These are phyloP conservation scores for Spiromastix sp. DNA, from an alignment of 2,329 filamentous ascomycete species.

Conservation along the genomic window DNA sequence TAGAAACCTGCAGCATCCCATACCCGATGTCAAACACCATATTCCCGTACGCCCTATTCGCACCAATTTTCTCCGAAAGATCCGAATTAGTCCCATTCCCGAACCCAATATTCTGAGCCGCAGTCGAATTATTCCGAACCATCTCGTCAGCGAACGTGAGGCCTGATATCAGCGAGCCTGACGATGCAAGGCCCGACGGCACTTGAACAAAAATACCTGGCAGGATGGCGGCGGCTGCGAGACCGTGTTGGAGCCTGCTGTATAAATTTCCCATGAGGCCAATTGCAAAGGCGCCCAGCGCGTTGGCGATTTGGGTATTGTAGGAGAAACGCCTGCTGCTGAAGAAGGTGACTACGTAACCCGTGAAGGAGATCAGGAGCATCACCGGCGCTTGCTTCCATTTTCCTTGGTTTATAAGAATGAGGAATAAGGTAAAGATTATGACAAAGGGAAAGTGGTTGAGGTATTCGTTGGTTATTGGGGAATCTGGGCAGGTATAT, in stretches of 20 bases:
- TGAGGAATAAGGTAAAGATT: conserved; percentile 61
- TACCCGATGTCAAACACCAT: conserved; percentile 35
- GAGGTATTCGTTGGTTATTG: conserved; percentile 35
- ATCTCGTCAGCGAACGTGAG: conserved; percentile 49
- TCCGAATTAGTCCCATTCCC: background rate
- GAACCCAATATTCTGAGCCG: background rate
- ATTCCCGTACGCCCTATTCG: conserved; percentile 22
- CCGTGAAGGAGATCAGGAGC: conserved; percentile 61
- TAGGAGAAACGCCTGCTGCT: conserved; percentile 54
- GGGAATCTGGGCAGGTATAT: conserved; percentile 37
- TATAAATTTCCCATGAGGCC: conserved; percentile 73
- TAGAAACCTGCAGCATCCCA: conserved; percentile 38
- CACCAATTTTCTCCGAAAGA: conserved; percentile 15
- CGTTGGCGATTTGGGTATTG: conserved; percentile 67
- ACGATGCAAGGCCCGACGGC: conserved; percentile 49
- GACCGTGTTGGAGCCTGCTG: conserved; percentile 58
- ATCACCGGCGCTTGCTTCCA: conserved; percentile 69
- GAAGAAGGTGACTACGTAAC: conserved; percentile 68
- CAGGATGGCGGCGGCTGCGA: conserved; percentile 75
- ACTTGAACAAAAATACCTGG: conserved; percentile 72
- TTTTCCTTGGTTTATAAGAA: conserved; percentile 72
- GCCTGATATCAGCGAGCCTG: conserved; percentile 46
- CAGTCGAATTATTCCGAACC: conserved; percentile 22
- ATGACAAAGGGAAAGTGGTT: conserved; percentile 64
- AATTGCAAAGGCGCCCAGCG: conserved; percentile 64